A percentile compares a stretch with the other conserved stretches of the same genome.
Evolutionary conservation across 768 basidiomycete genomes (phyloP).

Genomic region (Tylopilus balloui): DNA sequence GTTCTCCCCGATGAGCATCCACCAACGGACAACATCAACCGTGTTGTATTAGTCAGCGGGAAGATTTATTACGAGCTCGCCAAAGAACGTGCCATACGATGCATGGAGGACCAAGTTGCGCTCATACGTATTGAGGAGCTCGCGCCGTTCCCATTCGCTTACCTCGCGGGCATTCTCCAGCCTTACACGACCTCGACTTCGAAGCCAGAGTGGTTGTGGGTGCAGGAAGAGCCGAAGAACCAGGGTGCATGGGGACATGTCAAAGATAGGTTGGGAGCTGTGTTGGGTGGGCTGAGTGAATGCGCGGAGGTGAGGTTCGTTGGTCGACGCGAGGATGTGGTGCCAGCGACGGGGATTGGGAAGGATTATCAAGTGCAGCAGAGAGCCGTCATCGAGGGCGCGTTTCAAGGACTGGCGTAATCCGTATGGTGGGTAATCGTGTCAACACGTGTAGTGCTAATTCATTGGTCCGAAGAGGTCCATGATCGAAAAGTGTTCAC

Average conservation of each 20-base stretch:
- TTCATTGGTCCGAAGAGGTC: background rate
- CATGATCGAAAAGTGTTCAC: background rate
- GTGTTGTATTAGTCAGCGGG: constrained; percentile 73
- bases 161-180: constrained; percentile 43
- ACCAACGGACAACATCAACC: constrained; percentile 41
- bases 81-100: constrained; percentile 55
- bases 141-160: constrained; percentile 77
- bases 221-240: constrained; percentile 87
- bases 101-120: constrained; percentile 50
- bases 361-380: constrained; percentile 65
- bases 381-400: constrained; percentile 51
- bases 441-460: background rate
- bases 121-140: constrained; percentile 82
- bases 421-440: background rate
- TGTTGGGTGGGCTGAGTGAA: constrained; percentile 42
- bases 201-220: constrained; percentile 44
- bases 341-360: constrained; percentile 76
- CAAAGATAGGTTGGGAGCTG: constrained; percentile 45
- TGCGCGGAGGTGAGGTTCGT: constrained; percentile 43
- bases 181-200: constrained; percentile 45
- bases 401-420: constrained; percentile 43
- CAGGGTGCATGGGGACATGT: constrained; percentile 81
- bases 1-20: constrained; percentile 50
- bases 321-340: constrained; percentile 67
- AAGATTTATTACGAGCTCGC: constrained; percentile 87